Evolutionary conservation across 441 rosid species (phyloP), one percentile per base, ranked within the genome.

Genomic region (Biscutella auriculata): DNA sequence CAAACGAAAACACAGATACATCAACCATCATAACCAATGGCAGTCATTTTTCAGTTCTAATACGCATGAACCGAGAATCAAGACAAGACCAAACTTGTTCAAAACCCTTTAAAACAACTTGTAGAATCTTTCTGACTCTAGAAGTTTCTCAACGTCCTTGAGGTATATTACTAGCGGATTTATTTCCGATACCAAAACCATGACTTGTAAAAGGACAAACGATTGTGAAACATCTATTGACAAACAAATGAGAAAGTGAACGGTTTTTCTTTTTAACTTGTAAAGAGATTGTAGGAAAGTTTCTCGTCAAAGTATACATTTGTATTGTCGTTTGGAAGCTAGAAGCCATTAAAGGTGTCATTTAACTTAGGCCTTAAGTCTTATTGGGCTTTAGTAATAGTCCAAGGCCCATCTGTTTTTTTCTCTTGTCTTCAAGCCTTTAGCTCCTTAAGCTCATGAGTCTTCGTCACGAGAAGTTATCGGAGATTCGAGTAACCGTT

Each of bases 271-370:
- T 0, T 7, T 7, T 62, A 92, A 96, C 93, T 93, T 85, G 82
- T 78, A 79, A 58, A 93, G 87, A 45, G 98, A 83, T 47, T 79
- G 85, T 25, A 89, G 51, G 72, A 93, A 89, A 73, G 69, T 70
- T 78, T 89, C 75, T 87, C 95, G 37, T 85, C 83, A 15, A 93
- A 93, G 34, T 89, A 89, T 84, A 88, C 83, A 72, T 79, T 78
- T 66, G 73, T 73, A 17, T 66, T 40, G 35, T n/a, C 82, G 84
- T 70, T 70, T 88, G 36, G 68, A 61, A 60, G 74, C 97, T 88
- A 50, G 52, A 72, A 53, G 45, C 45, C 62, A 65, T 14, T 12
- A 34, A 69, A 46, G 23, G 29, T n/a, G n/a, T n/a, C n/a, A n/a
- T n/a, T n/a, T n/a, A n/a, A n/a, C n/a, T n/a, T n/a, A n/a, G n/a